Conservation (phyloP, 129 eudicot genomes). For the Artemisia annua region DNA sequence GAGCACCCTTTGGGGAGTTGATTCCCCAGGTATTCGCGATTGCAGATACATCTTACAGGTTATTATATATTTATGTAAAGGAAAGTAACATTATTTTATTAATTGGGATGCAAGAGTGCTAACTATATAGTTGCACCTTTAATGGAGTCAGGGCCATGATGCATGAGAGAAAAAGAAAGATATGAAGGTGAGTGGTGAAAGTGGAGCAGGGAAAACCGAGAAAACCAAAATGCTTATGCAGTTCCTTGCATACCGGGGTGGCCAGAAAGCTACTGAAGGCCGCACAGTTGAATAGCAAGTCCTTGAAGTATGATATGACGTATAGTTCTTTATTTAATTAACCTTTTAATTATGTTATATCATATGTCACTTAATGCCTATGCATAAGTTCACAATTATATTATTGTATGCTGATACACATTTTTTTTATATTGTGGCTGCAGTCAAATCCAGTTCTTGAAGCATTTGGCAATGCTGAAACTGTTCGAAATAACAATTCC, state of each 20-base stretch:
- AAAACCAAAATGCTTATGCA: slow-evolving; percentile 99
- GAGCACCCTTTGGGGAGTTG: too few species aligned
- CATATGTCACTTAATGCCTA: background rate
- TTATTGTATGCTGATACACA: too few species aligned
- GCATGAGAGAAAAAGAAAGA: slow-evolving; percentile 78
- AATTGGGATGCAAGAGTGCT: too few species aligned
- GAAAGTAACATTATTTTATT: too few species aligned
- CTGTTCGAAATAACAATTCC: slow-evolving; percentile 99
- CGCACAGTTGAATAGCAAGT: slow-evolving; percentile 99
- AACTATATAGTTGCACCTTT: too few species aligned
- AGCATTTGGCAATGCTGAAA: slow-evolving; percentile 99
- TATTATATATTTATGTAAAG: too few species aligned
- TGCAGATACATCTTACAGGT: too few species aligned
- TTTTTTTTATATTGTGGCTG: slow-evolving; percentile 30
- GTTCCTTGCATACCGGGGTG: slow-evolving; percentile 95
- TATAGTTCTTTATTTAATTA: slow-evolving; percentile 36
- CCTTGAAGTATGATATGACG: slow-evolving; percentile 84
- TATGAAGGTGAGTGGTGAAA: slow-evolving; percentile 99
- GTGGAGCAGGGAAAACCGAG: slow-evolving; percentile 99
- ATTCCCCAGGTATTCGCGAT: too few species aligned
- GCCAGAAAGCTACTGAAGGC: slow-evolving; percentile 92
- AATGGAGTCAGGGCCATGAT: slow-evolving; percentile 81
- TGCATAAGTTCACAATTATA: background rate
- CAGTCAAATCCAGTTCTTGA: slow-evolving; percentile 99
- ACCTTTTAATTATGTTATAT: slow-evolving; percentile 5